Percentiles rank a stretch among this genome's conserved stretches.
phyloP scores from a whole-genome alignment of 1,284 basidiomycete species.

The Vanrija sp. region DNA sequence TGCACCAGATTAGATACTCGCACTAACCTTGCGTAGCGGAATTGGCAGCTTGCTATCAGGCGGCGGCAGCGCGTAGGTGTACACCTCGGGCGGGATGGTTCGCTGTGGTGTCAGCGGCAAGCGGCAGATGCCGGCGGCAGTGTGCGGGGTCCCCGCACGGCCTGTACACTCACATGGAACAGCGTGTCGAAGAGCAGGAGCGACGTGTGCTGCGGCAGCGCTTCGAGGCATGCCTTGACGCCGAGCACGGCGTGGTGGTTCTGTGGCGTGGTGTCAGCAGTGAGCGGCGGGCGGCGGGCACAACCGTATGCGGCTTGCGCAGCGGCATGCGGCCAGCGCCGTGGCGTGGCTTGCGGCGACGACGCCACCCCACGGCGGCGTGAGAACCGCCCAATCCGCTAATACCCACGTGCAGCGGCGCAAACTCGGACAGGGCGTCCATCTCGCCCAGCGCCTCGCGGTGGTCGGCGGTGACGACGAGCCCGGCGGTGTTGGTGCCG shows the following conservation, averaged over 20 bases:
- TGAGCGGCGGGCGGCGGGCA: neutral
- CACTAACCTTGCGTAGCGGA: conserved; percentile 74
- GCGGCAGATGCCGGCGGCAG: neutral
- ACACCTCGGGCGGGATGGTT: conserved; percentile 66
- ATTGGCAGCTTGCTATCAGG: conserved; percentile 55
- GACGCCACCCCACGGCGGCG: neutral
- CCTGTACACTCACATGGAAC: conserved; percentile 58
- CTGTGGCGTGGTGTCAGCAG: conserved; percentile 23
- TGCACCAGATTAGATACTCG: too few relatives aligned
- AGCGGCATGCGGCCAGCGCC: too few relatives aligned
- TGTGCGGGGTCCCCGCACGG: neutral
- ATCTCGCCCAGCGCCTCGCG: conserved; percentile 62
- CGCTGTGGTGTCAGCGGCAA: conserved; percentile 33
- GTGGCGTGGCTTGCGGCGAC: neutral
- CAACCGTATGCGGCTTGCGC: neutral
- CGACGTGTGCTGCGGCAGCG: conserved; percentile 57
- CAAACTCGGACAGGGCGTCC: conserved; percentile 69
- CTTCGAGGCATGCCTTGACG: conserved; percentile 57
- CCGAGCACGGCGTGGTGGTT: conserved; percentile 54
- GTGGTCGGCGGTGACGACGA: conserved; percentile 58
- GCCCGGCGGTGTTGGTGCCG: conserved; percentile 65
- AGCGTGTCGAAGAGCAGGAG: conserved; percentile 69
- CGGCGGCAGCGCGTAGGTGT: conserved; percentile 70
- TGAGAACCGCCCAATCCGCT: neutral
- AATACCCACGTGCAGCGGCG: conserved; percentile 62